Conservation (phyloP, 2,329 filamentous ascomycete species). For the Botrytis fabae region DNA sequence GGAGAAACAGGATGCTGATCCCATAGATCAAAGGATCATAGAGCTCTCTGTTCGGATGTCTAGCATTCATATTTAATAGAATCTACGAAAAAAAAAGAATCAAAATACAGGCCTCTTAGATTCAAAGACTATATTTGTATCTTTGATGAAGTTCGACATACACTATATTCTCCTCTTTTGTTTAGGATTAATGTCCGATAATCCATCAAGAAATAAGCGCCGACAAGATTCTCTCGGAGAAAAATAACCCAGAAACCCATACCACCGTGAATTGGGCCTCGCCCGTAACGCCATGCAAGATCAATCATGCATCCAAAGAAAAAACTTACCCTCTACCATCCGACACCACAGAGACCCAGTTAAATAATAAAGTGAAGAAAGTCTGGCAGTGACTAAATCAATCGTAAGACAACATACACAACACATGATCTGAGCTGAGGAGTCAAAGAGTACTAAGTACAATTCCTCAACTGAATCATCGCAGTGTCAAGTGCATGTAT, state of each 20-base stretch:
- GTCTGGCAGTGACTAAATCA: background rate
- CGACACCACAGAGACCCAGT: too few relatives aligned
- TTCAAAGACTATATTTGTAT: background rate
- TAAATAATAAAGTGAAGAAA: background rate
- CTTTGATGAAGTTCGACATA: background rate
- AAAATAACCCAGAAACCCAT: background rate
- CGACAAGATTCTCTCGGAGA: background rate
- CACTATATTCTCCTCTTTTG: background rate
- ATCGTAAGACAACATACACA: too few relatives aligned
- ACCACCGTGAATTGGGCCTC: background rate
- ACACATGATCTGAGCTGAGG: background rate
- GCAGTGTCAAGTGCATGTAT: background rate
- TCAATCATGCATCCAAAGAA: background rate
- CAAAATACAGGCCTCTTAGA: background rate
- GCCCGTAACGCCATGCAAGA: background rate
- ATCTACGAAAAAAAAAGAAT: background rate
- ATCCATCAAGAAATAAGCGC: background rate
- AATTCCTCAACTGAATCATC: background rate
- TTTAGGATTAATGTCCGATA: background rate
- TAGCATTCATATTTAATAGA: background rate
- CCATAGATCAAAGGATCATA: background rate
- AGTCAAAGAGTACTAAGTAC: background rate
- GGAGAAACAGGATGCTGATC: background rate
- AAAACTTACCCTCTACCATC: background rate
- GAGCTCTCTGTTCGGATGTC: background rate